Base-by-base conservation (phyloP, 2,329 filamentous ascomycete genomes). In the Talaromyces sp. region DNA sequence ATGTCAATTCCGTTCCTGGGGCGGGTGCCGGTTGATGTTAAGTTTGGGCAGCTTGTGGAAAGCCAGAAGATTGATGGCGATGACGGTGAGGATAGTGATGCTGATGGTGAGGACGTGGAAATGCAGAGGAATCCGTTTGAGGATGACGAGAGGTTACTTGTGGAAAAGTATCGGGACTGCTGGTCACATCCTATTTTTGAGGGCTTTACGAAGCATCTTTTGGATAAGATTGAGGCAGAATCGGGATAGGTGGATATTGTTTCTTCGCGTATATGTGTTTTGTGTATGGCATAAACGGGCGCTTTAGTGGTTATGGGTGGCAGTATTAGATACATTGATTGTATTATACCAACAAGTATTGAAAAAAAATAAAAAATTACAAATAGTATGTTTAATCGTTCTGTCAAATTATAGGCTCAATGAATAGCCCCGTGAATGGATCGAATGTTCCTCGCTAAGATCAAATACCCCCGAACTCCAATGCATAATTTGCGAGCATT, bases 11-110 rank as follows among this genome's bases (percentile, higher is more conserved):
- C 86, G 17, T 98, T 97, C 72, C 78, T 98, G 62, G 95, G 93
- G 2, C 88, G 87, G 33, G 88, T 98, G 43, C 95, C 95, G 1
- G 93, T 99, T 73, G 95, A 99, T 79, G 91, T 93, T 22, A 91
- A 93, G 72, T 97, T 98, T 75, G 90, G 95, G 56, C 86, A 90
- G 69, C 79, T 99, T 73, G 87, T 99, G 49, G 94, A 98, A 77
- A 92, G 79, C 22, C 74, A 71, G 62, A 70, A 69, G 65, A 70
- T 70, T 43, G 61, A 62, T 4, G 71, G 60, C 1, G 72, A 70
- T 66, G 72, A 71, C 45, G 70, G 72, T 15, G 71, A 70, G 61
- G 72, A 70, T 17, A 71, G 71, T 52, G 66, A 60, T 3, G 47
- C 60, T 31, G 67, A 69, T 4, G 63, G 58, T 7, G 62, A 39